Conservation (phyloP, 73 alveolate genomes). For the Urostyla sp. region DNA sequence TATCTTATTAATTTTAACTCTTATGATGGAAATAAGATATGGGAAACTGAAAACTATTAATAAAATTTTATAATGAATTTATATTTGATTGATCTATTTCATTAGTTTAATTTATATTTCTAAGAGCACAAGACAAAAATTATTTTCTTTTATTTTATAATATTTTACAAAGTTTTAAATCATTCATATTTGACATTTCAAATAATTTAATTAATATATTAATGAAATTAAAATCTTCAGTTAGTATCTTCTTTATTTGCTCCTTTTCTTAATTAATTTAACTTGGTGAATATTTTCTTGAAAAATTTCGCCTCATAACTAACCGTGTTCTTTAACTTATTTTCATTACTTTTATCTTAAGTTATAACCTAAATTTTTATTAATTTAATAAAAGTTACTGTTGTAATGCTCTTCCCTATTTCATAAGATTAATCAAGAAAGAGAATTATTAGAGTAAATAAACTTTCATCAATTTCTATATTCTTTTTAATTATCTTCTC, state of each 20-base stretch:
- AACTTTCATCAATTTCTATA: constrained; percentile 44
- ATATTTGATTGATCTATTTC: no score
- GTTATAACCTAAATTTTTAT: constrained; percentile 7
- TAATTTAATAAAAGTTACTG: constrained; percentile 36
- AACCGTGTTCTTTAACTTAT: constrained; percentile 71
- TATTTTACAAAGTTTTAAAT: no score
- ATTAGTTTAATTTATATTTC: no score
- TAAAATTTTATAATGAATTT: no score
- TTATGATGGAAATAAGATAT: no score
- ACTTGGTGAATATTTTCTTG: constrained; percentile 64
- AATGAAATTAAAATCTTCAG: no score
- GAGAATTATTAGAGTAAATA: constrained; percentile 46
- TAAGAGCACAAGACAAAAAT: no score
- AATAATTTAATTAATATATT: background rate
- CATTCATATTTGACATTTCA: background rate
- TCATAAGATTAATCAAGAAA: constrained; percentile 74
- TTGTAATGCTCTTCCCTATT: constrained; percentile 76
- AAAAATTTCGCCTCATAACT: constrained; percentile 76
- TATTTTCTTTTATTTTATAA: background rate
- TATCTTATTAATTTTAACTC: no score
- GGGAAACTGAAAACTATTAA: no score
- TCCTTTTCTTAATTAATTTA: constrained; percentile 21
- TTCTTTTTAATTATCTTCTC: constrained; percentile 73
- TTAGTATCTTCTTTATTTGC: background rate
- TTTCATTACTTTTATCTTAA: constrained; percentile 50